Evolutionary conservation across 768 basidiomycete species (phyloP).

Genomic region (Macrocybe gigantea): DNA sequence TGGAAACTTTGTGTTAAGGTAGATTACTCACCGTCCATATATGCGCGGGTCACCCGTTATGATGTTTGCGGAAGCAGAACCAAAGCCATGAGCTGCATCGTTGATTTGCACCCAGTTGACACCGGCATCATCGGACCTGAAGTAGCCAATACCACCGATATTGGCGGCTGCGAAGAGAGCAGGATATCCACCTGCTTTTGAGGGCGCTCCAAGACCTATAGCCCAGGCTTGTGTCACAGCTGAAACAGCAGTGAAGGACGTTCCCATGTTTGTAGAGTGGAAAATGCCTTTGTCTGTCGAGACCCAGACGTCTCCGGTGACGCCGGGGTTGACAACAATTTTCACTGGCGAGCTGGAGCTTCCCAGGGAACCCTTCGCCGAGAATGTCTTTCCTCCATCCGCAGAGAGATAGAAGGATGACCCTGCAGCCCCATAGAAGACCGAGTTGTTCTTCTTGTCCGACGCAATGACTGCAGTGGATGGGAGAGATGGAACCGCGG

Average conservation of each 20-base stretch:
- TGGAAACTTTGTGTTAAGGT: too few species aligned
- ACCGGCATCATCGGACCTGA: conserved; percentile 51
- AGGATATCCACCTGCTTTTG: conserved; percentile 41
- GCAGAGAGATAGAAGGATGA: conserved; percentile 56
- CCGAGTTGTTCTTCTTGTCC: conserved; percentile 49
- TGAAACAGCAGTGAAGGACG: conserved; percentile 40
- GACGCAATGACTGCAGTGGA: conserved; percentile 51
- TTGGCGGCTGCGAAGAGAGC: conserved; percentile 51
- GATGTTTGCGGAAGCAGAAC: conserved; percentile 38
- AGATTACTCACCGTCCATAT: conserved; percentile 42
- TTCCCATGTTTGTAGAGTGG: conserved; percentile 49
- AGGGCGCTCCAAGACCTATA: conserved; percentile 51
- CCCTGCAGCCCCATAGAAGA: conserved; percentile 57
- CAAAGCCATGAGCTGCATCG: conserved; percentile 53
- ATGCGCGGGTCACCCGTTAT: conserved; percentile 47
- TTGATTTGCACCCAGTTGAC: conserved; percentile 55
- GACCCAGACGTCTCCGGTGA: conserved; percentile 61
- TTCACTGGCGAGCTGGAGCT: conserved; percentile 43
- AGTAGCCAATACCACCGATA: conserved; percentile 44
- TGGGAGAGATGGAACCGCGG: conserved; percentile 45
- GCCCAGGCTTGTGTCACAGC: conserved; percentile 50
- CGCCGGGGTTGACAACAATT: conserved; percentile 46
- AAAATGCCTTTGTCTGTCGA: conserved; percentile 52
- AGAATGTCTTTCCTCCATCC: conserved; percentile 50
- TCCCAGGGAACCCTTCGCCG: conserved; percentile 35